Conservation (phyloP, 2,329 filamentous ascomycete species). For the Apiospora saccharicola region DNA sequence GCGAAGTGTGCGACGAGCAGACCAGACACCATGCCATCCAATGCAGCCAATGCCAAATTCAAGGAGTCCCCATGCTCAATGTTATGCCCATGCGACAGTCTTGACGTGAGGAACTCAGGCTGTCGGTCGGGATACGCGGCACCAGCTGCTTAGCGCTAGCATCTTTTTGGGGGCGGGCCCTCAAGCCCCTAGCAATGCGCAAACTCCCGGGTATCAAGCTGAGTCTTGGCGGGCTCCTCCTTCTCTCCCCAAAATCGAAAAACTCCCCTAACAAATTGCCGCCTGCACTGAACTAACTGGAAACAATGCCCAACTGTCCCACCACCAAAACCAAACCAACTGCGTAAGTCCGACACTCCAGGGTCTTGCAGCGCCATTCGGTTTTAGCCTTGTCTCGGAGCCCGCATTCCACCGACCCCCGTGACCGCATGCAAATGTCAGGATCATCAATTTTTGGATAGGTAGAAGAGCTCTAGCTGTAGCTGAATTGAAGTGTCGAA, state of each 20-base stretch:
- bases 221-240: background rate
- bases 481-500: background rate
- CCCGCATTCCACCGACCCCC: conserved; percentile 11
- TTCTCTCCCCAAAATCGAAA: too few species aligned
- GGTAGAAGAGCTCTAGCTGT: background rate
- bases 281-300: background rate
- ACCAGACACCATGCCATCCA: background rate
- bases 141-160: background rate
- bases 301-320: background rate
- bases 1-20: conserved; percentile 28
- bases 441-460: conserved; percentile 22
- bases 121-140: conserved; percentile 6
- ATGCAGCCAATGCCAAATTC: conserved; percentile 22
- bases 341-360: conserved; percentile 9
- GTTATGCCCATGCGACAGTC: conserved; percentile 28
- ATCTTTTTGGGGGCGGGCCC: background rate
- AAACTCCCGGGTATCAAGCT: background rate
- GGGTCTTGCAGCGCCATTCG: background rate
- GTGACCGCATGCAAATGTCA: conserved; percentile 21
- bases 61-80: conserved; percentile 22
- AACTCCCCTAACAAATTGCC: background rate
- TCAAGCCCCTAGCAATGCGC: background rate
- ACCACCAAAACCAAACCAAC: background rate
- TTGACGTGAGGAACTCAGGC: background rate
- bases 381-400: conserved; percentile 15